A percentile compares a stretch with the other conserved stretches of the same genome.
phyloP scores from a whole-genome alignment of 2,329 filamentous ascomycete genomes.

The Apiospora sp. region DNA sequence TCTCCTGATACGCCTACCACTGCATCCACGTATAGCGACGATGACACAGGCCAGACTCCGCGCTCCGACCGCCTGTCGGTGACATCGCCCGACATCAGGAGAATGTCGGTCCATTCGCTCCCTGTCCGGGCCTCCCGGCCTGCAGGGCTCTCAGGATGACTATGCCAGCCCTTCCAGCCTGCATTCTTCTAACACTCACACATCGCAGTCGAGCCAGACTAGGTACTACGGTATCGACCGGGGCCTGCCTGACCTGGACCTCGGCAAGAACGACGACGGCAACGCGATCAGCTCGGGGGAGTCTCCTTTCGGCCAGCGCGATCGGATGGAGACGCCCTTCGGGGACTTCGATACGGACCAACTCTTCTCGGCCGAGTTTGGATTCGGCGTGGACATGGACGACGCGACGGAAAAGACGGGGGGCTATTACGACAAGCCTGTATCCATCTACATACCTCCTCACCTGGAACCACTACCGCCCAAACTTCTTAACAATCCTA shows the following conservation, averaged over 20 bases:
- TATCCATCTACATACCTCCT: constrained; percentile 64
- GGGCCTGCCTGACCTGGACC: constrained; percentile 73
- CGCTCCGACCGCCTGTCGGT: constrained; percentile 33
- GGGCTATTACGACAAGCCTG: constrained; percentile 75
- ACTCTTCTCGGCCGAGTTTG: constrained; percentile 51
- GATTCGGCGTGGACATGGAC: constrained; percentile 54
- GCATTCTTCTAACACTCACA: constrained; percentile 36
- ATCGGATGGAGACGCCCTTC: constrained; percentile 38
- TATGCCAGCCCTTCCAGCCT: constrained; percentile 35
- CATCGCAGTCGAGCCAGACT: constrained; percentile 43
- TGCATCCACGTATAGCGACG: constrained; percentile 49
- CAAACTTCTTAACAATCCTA: constrained; percentile 72
- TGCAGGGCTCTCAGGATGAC: constrained; percentile 35
- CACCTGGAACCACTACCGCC: constrained; percentile 57
- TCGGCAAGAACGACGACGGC: constrained; percentile 74
- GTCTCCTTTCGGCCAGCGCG: constrained; percentile 41
- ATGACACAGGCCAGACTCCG: constrained; percentile 40
- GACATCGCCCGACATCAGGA: constrained; percentile 38
- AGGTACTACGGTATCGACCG: constrained; percentile 75
- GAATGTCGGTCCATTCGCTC: constrained; percentile 72
- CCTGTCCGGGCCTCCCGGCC: constrained; percentile 59
- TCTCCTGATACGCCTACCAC: constrained; percentile 51
- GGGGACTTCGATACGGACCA: constrained; percentile 44
- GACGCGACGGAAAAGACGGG: constrained; percentile 64
- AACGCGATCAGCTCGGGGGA: constrained; percentile 63